Evolutionary conservation across 106 monocot species (phyloP), one percentile per base, ranked within the genome.

Genomic region (Platanthera guangdongensis): DNA sequence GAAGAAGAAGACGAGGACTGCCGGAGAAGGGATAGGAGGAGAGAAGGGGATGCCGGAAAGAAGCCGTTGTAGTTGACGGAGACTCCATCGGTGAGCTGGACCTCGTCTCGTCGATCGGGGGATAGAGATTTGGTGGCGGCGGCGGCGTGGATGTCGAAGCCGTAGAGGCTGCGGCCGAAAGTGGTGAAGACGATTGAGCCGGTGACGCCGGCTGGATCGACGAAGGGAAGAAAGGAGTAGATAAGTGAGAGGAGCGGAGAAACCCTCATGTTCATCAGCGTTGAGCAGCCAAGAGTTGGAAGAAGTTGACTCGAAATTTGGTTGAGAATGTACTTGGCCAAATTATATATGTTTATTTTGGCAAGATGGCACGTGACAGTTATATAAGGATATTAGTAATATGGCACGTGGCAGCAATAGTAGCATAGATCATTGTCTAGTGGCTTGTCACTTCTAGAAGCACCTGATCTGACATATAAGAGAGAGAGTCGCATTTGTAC

Each of bases 41-140:
- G 68, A 78, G 81, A 81, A 18, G 81, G 8, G 68, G 77, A 54
- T 28, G 83, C 50, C 46, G 81, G 81, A 87, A 91, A 97, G 84
- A 84, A 86, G 72, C 96, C 96, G 86, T 97, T 93, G 87, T 81
- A 93, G 82, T 97, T 97, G 81, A 97, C 89, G 71, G 96, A 97
- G 68, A 80, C 51, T 62, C 93, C 96, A 50, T 97, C 93, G 52
- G 93, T 93, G 72, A 97, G 85, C 22, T 77, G 85, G 76, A 77
- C 52, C 76, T 95, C 95, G 18, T 8, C 13, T 15, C 47, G 2
- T 52, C 32, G 30, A 13, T 16, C 50, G 63, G 73, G 50, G 71
- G 79, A 60, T 8, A 80, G 8, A 4, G 71, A 12, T 39, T n/a
- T n/a, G n/a, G n/a, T n/a, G n/a, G 81, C 32, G n/a, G 76, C 74